phyloP scores from a whole-genome alignment of 495 filamentous ascomycete species.

The Lepraria neglecta region DNA sequence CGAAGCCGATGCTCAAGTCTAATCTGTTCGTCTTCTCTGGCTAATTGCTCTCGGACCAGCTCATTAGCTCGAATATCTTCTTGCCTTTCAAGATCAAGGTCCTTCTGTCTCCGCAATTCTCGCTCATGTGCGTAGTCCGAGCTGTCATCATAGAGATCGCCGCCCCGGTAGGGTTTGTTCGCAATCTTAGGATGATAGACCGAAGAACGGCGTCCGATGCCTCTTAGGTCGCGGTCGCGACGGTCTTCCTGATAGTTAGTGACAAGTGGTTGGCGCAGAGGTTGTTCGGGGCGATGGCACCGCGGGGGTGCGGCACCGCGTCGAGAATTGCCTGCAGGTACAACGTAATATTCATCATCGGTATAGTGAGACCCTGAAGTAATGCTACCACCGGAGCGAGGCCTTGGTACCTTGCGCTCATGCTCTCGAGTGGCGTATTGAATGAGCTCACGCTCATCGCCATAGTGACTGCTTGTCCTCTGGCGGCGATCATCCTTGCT shows the following conservation, averaged over 20 bases:
- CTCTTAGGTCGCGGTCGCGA: not conserved
- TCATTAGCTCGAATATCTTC: not conserved
- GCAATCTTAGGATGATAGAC: constrained; percentile 5
- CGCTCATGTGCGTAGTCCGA: not conserved
- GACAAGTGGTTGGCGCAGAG: not conserved
- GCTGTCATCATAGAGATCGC: constrained; percentile 8
- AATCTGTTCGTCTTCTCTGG: not conserved
- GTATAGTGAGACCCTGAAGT: not conserved
- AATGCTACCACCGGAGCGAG: not conserved
- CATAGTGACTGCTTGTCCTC: not conserved
- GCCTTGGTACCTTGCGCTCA: constrained; percentile 5
- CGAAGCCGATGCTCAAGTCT: not conserved
- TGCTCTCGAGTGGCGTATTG: constrained; percentile 8
- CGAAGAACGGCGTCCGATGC: not conserved
- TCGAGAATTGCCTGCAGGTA: not conserved
- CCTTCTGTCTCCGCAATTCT: constrained; percentile 7
- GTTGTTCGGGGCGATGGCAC: not conserved
- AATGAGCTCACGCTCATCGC: not conserved
- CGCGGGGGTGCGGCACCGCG: not conserved
- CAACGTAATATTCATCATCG: not conserved
- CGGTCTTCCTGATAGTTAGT: constrained; percentile 8
- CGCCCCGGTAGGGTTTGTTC: not conserved
- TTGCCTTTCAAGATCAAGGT: constrained; percentile 8
- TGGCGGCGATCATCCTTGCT: not conserved
- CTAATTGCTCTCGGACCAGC: not conserved